Conservation (phyloP, 805 yeast species). For the Candida vartiovaarae region DNA sequence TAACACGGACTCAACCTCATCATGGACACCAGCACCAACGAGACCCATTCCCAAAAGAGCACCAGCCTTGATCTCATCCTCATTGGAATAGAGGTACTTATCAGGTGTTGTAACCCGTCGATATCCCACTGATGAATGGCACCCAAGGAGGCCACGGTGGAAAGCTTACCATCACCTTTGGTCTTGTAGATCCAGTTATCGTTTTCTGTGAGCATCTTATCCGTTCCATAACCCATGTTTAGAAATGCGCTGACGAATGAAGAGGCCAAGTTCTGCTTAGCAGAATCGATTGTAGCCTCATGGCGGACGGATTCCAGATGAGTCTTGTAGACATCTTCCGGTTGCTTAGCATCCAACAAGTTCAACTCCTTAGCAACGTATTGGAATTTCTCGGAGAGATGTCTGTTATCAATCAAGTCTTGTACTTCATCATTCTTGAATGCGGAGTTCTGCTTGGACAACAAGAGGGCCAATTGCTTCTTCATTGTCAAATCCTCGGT, state of each 20-base stretch:
- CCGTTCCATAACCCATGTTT: slow-evolving; percentile 86
- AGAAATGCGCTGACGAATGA: slow-evolving; percentile 90
- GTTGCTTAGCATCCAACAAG: slow-evolving; percentile 81
- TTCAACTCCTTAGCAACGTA: slow-evolving; percentile 85
- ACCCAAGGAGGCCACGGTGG: slow-evolving; percentile 90
- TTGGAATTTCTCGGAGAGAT: slow-evolving; percentile 68
- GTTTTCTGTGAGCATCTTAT: slow-evolving; percentile 69
- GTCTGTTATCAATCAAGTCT: slow-evolving; percentile 75
- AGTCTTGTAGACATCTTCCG: slow-evolving; percentile 90
- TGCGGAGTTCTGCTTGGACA: slow-evolving; percentile 81
- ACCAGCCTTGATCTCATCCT: slow-evolving; percentile 89
- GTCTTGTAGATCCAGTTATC: slow-evolving; percentile 90
- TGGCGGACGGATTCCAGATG: slow-evolving; percentile 72
- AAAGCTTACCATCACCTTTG: slow-evolving; percentile 83
- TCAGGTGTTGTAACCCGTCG: slow-evolving; percentile 84
- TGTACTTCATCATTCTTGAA: slow-evolving; percentile 72
- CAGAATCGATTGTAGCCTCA: slow-evolving; percentile 67
- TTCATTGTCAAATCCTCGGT: slow-evolving; percentile 68
- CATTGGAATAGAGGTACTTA: slow-evolving; percentile 78
- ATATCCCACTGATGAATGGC: slow-evolving; percentile 88
- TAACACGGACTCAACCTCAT: slow-evolving; percentile 89
- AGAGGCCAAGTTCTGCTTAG: slow-evolving; percentile 90
- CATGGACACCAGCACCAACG: slow-evolving; percentile 87
- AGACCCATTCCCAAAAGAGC: slow-evolving; percentile 94
- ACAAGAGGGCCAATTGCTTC: slow-evolving; percentile 85